Conservation (phyloP, 768 basidiomycete genomes). For the Steccherinum ochraceum region DNA sequence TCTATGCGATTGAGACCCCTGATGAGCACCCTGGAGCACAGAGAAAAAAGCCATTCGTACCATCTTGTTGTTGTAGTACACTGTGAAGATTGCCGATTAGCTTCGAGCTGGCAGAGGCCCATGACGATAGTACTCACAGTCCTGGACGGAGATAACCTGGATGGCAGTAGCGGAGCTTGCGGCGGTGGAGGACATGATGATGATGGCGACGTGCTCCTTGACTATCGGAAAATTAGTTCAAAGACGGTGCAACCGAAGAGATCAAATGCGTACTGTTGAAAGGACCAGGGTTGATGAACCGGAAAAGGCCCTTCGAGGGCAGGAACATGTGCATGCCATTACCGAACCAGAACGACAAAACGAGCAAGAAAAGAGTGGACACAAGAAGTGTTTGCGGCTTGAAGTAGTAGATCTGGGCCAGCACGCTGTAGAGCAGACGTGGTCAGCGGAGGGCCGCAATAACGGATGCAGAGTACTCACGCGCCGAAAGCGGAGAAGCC, state of each 20-base stretch:
- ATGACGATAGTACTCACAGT: constrained; percentile 15
- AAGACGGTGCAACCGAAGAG: background rate
- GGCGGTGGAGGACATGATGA: constrained; percentile 30
- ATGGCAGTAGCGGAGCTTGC: constrained; percentile 25
- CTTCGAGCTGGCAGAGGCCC: background rate
- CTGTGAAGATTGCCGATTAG: constrained; percentile 8
- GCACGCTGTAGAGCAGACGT: constrained; percentile 14
- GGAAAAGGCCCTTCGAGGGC: constrained; percentile 23
- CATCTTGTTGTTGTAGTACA: constrained; percentile 35
- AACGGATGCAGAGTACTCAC: constrained; percentile 29
- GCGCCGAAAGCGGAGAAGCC: constrained; percentile 51
- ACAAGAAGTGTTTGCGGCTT: constrained; percentile 45
- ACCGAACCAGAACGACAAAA: constrained; percentile 48
- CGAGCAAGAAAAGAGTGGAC: constrained; percentile 43
- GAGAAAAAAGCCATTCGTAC: constrained; percentile 8
- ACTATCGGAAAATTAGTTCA: constrained; percentile 13
- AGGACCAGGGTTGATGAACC: constrained; percentile 31
- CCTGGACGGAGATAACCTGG: constrained; percentile 27
- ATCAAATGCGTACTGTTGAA: constrained; percentile 27
- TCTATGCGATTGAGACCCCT: no score
- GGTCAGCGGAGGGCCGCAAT: background rate
- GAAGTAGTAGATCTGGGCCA: constrained; percentile 29
- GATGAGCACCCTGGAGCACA: no score
- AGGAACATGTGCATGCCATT: constrained; percentile 31
- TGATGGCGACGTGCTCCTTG: constrained; percentile 31